Conservation (phyloP, 1,284 basidiomycete genomes). For the Austropuccinia psidii region DNA sequence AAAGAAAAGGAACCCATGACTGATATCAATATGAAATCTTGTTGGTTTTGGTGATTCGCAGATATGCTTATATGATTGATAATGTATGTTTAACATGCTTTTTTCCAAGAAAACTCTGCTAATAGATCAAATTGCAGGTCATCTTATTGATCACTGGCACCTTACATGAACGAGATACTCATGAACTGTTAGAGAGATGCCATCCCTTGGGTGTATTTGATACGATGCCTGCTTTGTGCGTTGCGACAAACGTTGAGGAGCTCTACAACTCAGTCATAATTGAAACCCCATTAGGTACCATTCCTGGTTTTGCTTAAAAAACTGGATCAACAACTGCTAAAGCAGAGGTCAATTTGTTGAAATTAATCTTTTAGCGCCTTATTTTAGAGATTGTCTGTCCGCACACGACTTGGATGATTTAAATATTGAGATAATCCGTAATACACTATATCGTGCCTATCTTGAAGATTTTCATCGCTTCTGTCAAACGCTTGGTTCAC, state of each 20-base stretch:
- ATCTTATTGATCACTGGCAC: conserved; percentile 96
- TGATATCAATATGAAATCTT: not conserved
- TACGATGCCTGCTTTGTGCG: conserved; percentile 74
- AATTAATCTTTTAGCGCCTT: conserved; percentile 62
- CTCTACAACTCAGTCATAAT: conserved; percentile 93
- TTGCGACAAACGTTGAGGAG: conserved; percentile 90
- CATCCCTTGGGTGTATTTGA: conserved; percentile 97
- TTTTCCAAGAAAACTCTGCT: too few relatives aligned
- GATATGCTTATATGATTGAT: conserved; percentile 99
- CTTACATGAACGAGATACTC: conserved; percentile 91
- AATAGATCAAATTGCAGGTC: conserved; percentile 52
- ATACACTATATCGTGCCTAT: conserved; percentile 99
- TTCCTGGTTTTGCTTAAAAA: not conserved
- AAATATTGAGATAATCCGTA: conserved; percentile 99
- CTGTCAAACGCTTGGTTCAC: conserved; percentile 67
- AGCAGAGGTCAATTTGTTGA: conserved; percentile 16
- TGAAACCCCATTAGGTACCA: conserved; percentile 86
- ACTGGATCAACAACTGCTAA: conserved; percentile 26
- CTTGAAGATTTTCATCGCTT: conserved; percentile 93
- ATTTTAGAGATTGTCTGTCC: conserved; percentile 91
- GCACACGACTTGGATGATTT: conserved; percentile 95
- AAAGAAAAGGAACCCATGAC: not conserved
- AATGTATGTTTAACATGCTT: conserved; percentile 54
- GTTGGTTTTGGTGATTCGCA: conserved; percentile 45
- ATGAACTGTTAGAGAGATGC: conserved; percentile 91